phyloP scores from a whole-genome alignment of 768 basidiomycete species.

The Podaxis rugospora region DNA sequence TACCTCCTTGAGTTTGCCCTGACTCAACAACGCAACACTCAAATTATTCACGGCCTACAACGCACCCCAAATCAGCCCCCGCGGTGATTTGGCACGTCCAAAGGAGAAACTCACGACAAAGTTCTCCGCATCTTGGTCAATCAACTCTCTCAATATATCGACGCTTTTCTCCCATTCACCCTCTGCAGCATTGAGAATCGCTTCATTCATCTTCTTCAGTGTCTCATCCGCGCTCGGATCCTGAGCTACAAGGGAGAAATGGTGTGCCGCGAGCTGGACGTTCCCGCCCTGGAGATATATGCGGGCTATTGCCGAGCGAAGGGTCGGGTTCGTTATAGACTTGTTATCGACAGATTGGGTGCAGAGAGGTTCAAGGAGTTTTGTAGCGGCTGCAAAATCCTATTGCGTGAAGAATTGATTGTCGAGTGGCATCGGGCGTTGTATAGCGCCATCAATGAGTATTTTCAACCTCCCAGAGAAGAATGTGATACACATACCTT shows the following conservation, averaged over 20 bases:
- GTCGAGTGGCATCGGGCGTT: too few species aligned
- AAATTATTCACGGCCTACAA: slow-evolving; percentile 71
- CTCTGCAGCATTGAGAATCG: slow-evolving; percentile 59
- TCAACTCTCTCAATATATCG: slow-evolving; percentile 34
- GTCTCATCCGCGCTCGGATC: slow-evolving; percentile 39
- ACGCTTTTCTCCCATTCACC: slow-evolving; percentile 65
- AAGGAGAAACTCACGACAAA: slow-evolving; percentile 41
- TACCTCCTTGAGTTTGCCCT: slow-evolving; percentile 72
- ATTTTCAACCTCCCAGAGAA: background rate
- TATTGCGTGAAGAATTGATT: slow-evolving; percentile 18
- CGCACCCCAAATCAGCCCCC: background rate
- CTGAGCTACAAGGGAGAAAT: slow-evolving; percentile 48
- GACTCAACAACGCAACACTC: slow-evolving; percentile 63
- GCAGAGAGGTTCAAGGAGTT: slow-evolving; percentile 66
- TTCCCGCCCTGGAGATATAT: slow-evolving; percentile 75
- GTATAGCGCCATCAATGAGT: background rate
- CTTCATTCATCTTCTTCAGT: slow-evolving; percentile 58
- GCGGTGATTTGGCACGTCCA: background rate
- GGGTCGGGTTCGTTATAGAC: slow-evolving; percentile 38
- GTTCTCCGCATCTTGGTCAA: slow-evolving; percentile 55
- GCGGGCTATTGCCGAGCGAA: slow-evolving; percentile 68
- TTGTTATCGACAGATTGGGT: slow-evolving; percentile 21
- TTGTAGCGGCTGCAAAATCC: slow-evolving; percentile 69
- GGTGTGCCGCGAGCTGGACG: slow-evolving; percentile 49
- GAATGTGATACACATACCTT: slow-evolving; percentile 42